phyloP scores from a whole-genome alignment of 2,329 filamentous ascomycete genomes.

The Sporothrix globosa region DNA sequence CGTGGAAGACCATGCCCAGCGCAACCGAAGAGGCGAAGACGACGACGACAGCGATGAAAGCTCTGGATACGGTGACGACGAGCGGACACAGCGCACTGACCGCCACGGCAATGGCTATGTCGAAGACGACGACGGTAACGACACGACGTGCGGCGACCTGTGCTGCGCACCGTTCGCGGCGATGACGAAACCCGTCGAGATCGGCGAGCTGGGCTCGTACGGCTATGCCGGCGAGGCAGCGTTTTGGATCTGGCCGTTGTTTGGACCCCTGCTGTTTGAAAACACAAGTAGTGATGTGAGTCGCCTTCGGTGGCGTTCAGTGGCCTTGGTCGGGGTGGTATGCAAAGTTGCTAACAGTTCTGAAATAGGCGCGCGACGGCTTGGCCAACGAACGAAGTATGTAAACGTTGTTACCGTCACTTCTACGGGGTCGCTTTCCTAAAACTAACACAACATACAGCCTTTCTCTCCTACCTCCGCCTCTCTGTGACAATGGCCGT shows the following conservation, averaged over 20 bases:
- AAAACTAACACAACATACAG: constrained; percentile 42
- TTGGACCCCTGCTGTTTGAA: constrained; percentile 71
- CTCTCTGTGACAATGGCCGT: constrained; percentile 89
- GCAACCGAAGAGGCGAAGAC: not conserved
- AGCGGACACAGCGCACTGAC: not conserved
- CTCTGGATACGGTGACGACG: not conserved
- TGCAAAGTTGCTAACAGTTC: constrained; percentile 34
- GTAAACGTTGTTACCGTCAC: not conserved
- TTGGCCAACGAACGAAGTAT: constrained; percentile 76
- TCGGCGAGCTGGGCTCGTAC: constrained; percentile 48
- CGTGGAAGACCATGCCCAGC: constrained; percentile 17
- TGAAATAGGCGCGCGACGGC: constrained; percentile 59
- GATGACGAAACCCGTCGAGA: constrained; percentile 50
- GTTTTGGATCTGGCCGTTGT: constrained; percentile 64
- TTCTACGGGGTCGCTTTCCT: not conserved
- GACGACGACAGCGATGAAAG: constrained; percentile 16
- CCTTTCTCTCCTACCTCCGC: constrained; percentile 88
- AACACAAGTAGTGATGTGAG: constrained; percentile 71
- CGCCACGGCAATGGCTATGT: not conserved
- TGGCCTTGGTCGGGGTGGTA: not conserved
- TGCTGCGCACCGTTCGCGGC: constrained; percentile 49
- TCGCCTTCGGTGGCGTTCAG: not conserved
- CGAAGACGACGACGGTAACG: not conserved
- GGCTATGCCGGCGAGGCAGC: constrained; percentile 43
- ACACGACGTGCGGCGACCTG: constrained; percentile 15